Evolutionary conservation across 805 yeast species (phyloP).

Genomic region (Barnettozyma salicaria): DNA sequence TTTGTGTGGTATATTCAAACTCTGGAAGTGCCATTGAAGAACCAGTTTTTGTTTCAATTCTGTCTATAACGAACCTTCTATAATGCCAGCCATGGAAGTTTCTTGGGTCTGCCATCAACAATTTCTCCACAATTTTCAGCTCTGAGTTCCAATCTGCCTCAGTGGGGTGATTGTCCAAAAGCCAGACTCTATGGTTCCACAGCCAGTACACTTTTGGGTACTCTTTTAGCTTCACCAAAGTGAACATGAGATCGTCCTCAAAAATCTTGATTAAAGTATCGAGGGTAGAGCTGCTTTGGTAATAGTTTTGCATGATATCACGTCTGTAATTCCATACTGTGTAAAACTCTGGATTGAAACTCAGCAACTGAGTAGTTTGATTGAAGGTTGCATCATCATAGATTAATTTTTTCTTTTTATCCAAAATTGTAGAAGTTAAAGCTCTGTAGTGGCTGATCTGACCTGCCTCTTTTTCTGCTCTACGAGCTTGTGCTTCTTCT

Average conservation of each 20-base stretch:
- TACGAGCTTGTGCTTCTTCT: constrained; percentile 47
- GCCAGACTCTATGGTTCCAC: constrained; percentile 92
- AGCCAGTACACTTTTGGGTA: constrained; percentile 95
- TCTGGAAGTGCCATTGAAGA: constrained; percentile 41
- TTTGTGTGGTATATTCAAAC: constrained; percentile 68
- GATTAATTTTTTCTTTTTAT: constrained; percentile 24
- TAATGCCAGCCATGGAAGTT: constrained; percentile 97
- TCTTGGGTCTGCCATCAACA: constrained; percentile 68
- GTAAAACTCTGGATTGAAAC: constrained; percentile 78
- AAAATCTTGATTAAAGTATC: constrained; percentile 31
- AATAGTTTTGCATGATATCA: constrained; percentile 43
- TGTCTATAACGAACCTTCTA: constrained; percentile 60
- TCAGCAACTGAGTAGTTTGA: constrained; percentile 51
- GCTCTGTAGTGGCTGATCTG: constrained; percentile 52
- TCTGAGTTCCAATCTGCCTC: constrained; percentile 64
- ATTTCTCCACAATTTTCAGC: constrained; percentile 57
- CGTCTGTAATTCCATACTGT: constrained; percentile 88
- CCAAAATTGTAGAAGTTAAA: constrained; percentile 41
- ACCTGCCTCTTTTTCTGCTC: constrained; percentile 49
- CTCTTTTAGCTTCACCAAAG: constrained; percentile 49
- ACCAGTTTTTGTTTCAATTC: constrained; percentile 25
- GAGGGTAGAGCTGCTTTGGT: constrained; percentile 11
- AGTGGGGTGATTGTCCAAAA: constrained; percentile 44
- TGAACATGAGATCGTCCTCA: constrained; percentile 54
- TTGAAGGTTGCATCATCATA: constrained; percentile 39